Conservation (phyloP, 2,329 filamentous ascomycete genomes). For the Biscogniauxia sp. region DNA sequence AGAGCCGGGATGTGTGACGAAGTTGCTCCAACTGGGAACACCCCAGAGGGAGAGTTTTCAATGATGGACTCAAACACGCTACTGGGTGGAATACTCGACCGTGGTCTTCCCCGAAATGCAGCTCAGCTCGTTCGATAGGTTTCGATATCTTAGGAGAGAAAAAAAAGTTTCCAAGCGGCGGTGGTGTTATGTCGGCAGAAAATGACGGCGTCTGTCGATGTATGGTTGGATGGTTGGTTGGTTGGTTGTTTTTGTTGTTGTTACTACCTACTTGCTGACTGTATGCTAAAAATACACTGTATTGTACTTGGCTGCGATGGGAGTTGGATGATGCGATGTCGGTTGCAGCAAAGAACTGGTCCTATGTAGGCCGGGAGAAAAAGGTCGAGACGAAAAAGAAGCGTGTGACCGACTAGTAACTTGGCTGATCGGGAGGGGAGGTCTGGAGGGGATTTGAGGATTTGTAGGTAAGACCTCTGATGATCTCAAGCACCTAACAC, state of each 20-base stretch:
- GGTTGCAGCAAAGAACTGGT: not conserved
- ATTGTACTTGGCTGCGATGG: not conserved
- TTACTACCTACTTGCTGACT: slow-evolving; percentile 9
- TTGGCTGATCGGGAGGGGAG: not conserved
- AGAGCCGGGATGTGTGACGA: not conserved
- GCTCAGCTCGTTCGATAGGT: not conserved
- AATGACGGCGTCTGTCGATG: not conserved
- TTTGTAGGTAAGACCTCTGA: not conserved
- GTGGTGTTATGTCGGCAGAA: slow-evolving; percentile 1
- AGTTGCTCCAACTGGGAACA: slow-evolving; percentile 7
- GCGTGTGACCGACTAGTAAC: not conserved
- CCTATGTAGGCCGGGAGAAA: not conserved
- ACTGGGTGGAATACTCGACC: not conserved
- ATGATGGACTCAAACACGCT: slow-evolving; percentile 8
- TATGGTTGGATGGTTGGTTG: slow-evolving; percentile 1
- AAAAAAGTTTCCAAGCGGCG: slow-evolving; percentile 1
- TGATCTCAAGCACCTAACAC: not conserved
- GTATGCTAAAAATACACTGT: slow-evolving; percentile 1
- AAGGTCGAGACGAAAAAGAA: not conserved
- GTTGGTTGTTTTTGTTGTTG: slow-evolving; percentile 6
- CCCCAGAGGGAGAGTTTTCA: slow-evolving; percentile 20
- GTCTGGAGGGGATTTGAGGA: not conserved
- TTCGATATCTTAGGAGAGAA: slow-evolving; percentile 7
- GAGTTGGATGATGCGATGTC: not conserved
- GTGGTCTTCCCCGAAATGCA: not conserved